Base-by-base conservation (phyloP, 163 green algal genomes). In the Prototheca stagnorum region DNA sequence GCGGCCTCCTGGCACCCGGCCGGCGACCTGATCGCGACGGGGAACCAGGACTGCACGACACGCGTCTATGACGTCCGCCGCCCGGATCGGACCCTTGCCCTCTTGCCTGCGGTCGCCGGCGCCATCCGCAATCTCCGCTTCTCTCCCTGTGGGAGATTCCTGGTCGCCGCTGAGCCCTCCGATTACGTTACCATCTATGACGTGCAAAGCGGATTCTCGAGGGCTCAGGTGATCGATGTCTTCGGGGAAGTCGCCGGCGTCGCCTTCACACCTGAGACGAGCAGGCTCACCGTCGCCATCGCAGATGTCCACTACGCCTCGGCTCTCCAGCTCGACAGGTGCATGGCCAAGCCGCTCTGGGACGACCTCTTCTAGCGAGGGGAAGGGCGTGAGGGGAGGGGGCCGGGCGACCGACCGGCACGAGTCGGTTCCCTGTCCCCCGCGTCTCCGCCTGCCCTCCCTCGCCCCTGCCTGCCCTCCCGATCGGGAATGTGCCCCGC, bases 101-200 rank as follows among this genome's bases (percentile, higher is more conserved):
- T 79, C 26, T 57, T 95, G 14, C 56, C 45, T 5, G 76, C 74
- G 8, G 48, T 50, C 26, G 80, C 85, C 51, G 74, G 72, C 5
- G 78, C 81, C 6, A 58, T 88, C 0, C 62, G 81, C 7, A 81
- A 72, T 1, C 51, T 88, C 29, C 56, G 82, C 16, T 94, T 81
- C 62, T 79, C 67, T 15, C 40, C 61, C 16, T 70, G 87, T 45
- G 72, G 70, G n/a, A 29, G 49, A 12, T 81, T 80, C 57, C 66
- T 95, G 43, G 82, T 80, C 1, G 75, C 78, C 16, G 70, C 77
- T 3, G 87, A 96, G 62, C 77, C 86, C 1, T 80, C 79, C 1
- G 87, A 96, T 69, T 95, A 92, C 59, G 80, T 95, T 28, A 82
- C 88, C 37, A 29, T 96, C 8, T 92, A 83, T 50, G 84, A 93